These are phyloP conservation scores for Dillenia suffruticosa DNA, from an alignment of 164 flowering plant genomes.

Conservation along the genomic window DNA sequence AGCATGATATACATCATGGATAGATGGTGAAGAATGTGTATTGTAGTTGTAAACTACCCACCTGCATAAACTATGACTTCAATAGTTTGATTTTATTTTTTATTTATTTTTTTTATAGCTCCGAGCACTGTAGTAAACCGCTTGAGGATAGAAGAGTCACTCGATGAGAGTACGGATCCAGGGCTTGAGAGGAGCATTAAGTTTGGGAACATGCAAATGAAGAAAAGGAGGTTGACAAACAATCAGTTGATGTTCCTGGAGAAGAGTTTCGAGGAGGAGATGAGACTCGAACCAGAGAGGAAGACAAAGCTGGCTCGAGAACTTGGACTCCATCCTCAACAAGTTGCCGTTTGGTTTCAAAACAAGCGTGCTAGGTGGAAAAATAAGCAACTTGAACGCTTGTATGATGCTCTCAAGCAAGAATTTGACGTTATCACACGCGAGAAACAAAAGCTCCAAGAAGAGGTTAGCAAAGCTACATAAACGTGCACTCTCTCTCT, in stretches of 20 bases:
- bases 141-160: background rate
- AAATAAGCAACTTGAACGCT: slow-evolving; percentile 64
- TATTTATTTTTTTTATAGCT: slow-evolving; percentile 15
- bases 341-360: slow-evolving; percentile 85
- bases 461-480: slow-evolving; percentile 36
- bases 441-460: slow-evolving; percentile 67
- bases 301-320: slow-evolving; percentile 68
- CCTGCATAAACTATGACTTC: background rate
- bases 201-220: slow-evolving; percentile 23
- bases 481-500: too few relatives aligned
- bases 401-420: slow-evolving; percentile 59
- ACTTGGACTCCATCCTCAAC: slow-evolving; percentile 73
- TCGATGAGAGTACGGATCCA: slow-evolving; percentile 5
- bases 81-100: background rate
- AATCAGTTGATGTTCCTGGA: slow-evolving; percentile 77
- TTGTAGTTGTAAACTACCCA: background rate
- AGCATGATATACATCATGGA: too few relatives aligned
- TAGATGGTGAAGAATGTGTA: too few relatives aligned
- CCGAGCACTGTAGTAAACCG: slow-evolving; percentile 10
- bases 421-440: slow-evolving; percentile 47
- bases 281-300: slow-evolving; percentile 79
- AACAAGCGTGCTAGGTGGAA: slow-evolving; percentile 85
- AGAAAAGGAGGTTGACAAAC: slow-evolving; percentile 59
- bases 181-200: slow-evolving; percentile 11
- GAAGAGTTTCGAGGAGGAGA: slow-evolving; percentile 77